These are phyloP conservation scores for Erysimum cheiri DNA, from an alignment of 441 rosid species.

Conservation along the genomic window DNA sequence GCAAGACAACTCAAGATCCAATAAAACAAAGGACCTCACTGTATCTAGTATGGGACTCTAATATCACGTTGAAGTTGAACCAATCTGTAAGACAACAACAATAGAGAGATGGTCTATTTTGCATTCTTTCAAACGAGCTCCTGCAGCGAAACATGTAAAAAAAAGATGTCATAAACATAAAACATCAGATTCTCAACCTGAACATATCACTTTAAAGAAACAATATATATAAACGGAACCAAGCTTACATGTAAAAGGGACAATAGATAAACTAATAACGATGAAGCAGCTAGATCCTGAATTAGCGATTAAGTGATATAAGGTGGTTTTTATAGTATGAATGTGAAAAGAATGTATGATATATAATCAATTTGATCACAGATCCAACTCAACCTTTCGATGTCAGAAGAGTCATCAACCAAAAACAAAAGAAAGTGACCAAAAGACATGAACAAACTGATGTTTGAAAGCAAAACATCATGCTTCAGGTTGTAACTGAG, in stretches of 20 bases:
- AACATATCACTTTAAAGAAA: background rate
- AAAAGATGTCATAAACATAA: slow-evolving; percentile 35
- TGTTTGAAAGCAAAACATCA: slow-evolving; percentile 33
- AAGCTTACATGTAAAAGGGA: slow-evolving; percentile 39
- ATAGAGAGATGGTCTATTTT: slow-evolving; percentile 21
- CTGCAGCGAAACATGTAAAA: slow-evolving; percentile 34
- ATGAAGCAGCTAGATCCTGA: slow-evolving; percentile 18
- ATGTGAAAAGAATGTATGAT: slow-evolving; percentile 30
- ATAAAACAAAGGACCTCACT: slow-evolving; percentile 30
- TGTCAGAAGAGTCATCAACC: slow-evolving; percentile 42
- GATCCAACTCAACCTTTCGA: slow-evolving; percentile 36
- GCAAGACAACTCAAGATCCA: slow-evolving; percentile 33
- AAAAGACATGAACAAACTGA: slow-evolving; percentile 44
- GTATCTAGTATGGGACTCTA: slow-evolving; percentile 14
- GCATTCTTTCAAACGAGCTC: slow-evolving; percentile 35
- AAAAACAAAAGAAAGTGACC: slow-evolving; percentile 39
- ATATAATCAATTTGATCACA: slow-evolving; percentile 31
- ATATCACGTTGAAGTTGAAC: slow-evolving; percentile 13
- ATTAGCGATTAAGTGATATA: background rate
- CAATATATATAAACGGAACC: slow-evolving; percentile 14
- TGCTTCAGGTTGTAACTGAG: slow-evolving; percentile 40
- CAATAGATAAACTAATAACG: slow-evolving; percentile 34
- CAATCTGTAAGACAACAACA: background rate
- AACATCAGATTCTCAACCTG: slow-evolving; percentile 15
- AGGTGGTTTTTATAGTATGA: slow-evolving; percentile 10